Conservation (phyloP, 2,329 filamentous ascomycete genomes). For the Fusarium dimerum region DNA sequence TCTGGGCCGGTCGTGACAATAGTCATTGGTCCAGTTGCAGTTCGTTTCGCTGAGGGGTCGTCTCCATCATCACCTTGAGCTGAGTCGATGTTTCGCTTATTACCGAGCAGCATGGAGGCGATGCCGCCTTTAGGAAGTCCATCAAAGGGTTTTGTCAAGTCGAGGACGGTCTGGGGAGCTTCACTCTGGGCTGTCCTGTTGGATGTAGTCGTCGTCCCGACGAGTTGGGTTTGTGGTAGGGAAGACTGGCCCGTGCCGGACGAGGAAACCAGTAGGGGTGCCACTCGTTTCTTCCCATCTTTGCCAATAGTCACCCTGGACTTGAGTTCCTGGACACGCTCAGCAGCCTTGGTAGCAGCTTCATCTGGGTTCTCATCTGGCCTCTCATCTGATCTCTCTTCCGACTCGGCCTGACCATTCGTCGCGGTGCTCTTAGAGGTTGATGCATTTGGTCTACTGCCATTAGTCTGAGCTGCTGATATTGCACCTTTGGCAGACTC, state of each 20-base stretch:
- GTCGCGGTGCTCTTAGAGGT: constrained; percentile 40
- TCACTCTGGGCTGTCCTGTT: constrained; percentile 66
- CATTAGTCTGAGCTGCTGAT: constrained; percentile 45
- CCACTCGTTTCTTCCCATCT: constrained; percentile 94
- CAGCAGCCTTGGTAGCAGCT: constrained; percentile 53
- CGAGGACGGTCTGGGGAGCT: constrained; percentile 77
- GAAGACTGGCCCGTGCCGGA: constrained; percentile 86
- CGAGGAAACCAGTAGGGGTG: constrained; percentile 86
- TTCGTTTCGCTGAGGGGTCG: constrained; percentile 51
- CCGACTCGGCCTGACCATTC: constrained; percentile 40
- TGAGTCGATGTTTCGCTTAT: constrained; percentile 80
- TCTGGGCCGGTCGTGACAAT: constrained; percentile 77
- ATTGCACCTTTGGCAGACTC: constrained; percentile 54
- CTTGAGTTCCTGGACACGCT: constrained; percentile 67
- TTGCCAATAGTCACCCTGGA: constrained; percentile 93
- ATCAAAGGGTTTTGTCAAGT: constrained; percentile 92
- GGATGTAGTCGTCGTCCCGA: constrained; percentile 67
- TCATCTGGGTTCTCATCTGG: constrained; percentile 51
- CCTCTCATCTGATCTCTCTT: constrained; percentile 44
- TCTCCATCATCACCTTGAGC: constrained; percentile 77
- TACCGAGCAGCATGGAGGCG: constrained; percentile 82
- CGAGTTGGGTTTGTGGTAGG: constrained; percentile 82
- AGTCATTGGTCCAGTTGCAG: constrained; percentile 67
- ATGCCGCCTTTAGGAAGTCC: constrained; percentile 89
- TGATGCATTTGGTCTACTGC: constrained; percentile 45